phyloP scores from a whole-genome alignment of 139 green algal genomes.

The Chlamydomonas sp. region DNA sequence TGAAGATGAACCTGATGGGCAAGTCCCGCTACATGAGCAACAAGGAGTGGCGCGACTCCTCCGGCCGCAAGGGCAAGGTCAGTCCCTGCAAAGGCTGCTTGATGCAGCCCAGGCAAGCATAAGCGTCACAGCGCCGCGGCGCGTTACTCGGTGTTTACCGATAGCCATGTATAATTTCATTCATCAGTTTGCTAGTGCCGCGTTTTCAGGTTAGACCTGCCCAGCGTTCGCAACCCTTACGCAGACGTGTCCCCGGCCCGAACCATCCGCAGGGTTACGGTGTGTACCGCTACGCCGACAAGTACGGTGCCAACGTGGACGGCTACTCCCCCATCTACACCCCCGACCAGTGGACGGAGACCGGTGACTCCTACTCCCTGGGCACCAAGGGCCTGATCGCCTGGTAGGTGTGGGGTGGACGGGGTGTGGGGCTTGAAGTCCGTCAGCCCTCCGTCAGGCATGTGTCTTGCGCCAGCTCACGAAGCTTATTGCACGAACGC shows the following conservation, averaged over 20 bases:
- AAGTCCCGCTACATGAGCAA: slow-evolving; percentile 76
- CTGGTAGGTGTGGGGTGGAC: slow-evolving; percentile 62
- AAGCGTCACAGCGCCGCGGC: too few relatives aligned
- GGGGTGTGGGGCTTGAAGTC: too few relatives aligned
- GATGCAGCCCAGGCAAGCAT: too few relatives aligned
- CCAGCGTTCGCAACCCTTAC: too few relatives aligned
- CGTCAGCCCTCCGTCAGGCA: not conserved
- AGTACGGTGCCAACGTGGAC: slow-evolving; percentile 97
- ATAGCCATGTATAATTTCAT: too few relatives aligned
- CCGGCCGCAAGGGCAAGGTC: slow-evolving; percentile 89
- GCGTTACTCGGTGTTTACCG: too few relatives aligned
- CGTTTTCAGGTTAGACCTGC: too few relatives aligned
- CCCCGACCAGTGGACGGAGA: slow-evolving; percentile 92
- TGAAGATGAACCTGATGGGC: slow-evolving; percentile 90
- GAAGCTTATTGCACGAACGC: too few relatives aligned
- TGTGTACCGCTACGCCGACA: slow-evolving; percentile 90
- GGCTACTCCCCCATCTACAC: slow-evolving; percentile 98
- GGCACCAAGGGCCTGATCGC: slow-evolving; percentile 93
- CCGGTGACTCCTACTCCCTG: slow-evolving; percentile 85
- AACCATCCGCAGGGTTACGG: slow-evolving; percentile 75
- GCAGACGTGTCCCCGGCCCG: too few relatives aligned
- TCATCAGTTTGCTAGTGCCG: too few relatives aligned
- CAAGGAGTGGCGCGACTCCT: slow-evolving; percentile 89
- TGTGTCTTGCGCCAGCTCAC: not conserved
- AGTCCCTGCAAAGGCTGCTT: not conserved